Evolutionary conservation across 371 early-diverging fungal species (phyloP), one percentile per base, ranked within the genome.

Genomic region (Mucor velutinosus): DNA sequence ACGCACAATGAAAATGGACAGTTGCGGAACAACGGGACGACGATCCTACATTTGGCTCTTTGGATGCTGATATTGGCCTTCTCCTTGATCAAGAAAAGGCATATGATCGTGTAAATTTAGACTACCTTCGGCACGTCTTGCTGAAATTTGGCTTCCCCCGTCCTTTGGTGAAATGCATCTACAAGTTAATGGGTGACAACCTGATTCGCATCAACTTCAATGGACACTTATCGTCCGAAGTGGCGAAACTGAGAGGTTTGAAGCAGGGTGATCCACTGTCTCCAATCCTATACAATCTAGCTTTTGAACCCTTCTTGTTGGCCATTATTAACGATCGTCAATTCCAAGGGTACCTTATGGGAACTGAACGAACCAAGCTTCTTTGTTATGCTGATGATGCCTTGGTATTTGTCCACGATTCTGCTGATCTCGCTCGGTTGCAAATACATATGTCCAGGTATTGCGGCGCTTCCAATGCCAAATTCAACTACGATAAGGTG

Each of bases 21-120:
- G 1, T 2, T 0, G 43, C 17, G 0, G 43, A 43, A n/a, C 43
- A 43, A 43, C 3, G 0, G 0, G 43, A 5, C 1, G 5, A 12
- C 1, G n/a, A 30, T 5, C 30, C n/a, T 5, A 3, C 17, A 2
- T 11, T 32, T 43, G 6, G 43, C 5, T 0, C 2, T 3, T 5
- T 43, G 4, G 17, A 3, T 32, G 2, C 19, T 30, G 32, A 29
- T n/a, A 33, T 71, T 4, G 67, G 67, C 0, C 27, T 77, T 0
- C 51, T 67, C 0, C 17, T 73, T 0, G 73, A 72, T 23, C 66
- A 68, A 7, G 67, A 65, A 33, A 68, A 73, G 19, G 73, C 70
- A 0, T 63, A 67, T 53, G 72, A 73, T 49, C 49, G 72, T 0
- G 41, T 73, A 0, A 55, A 73, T n/a, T 63, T 60, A 0, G 37